A percentile compares a stretch with the other conserved stretches of the same genome.
Conservation (phyloP, 2,329 filamentous ascomycete genomes). For the Blumeria graminis region DNA sequence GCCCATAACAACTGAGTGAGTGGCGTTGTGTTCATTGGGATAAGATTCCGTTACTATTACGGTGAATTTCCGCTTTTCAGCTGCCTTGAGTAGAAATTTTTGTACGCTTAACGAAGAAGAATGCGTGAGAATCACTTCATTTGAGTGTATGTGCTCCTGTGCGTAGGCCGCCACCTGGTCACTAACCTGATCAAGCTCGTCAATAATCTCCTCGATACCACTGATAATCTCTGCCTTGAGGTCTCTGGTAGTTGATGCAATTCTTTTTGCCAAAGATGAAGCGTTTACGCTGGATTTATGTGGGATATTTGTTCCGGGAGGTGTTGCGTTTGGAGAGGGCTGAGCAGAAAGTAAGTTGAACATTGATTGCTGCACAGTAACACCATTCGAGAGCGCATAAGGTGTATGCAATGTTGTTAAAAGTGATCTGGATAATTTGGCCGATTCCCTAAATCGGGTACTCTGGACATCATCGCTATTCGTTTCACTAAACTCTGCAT, state of each 20-base stretch:
- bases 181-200: slow-evolving; percentile 80
- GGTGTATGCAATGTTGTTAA: slow-evolving; percentile 37
- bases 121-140: slow-evolving; percentile 78
- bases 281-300: slow-evolving; percentile 13
- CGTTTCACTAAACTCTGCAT: slow-evolving; percentile 6
- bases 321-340: slow-evolving; percentile 28
- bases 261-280: slow-evolving; percentile 11
- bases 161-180: slow-evolving; percentile 78
- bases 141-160: slow-evolving; percentile 77
- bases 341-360: slow-evolving; percentile 65
- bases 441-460: slow-evolving; percentile 3
- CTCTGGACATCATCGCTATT: slow-evolving; percentile 10
- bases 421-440: slow-evolving; percentile 27
- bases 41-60: slow-evolving; percentile 59
- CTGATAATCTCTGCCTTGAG: slow-evolving; percentile 78
- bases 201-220: slow-evolving; percentile 85
- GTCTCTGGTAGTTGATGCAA: slow-evolving; percentile 26
- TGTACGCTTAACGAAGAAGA: slow-evolving; percentile 71
- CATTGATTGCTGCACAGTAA: slow-evolving; percentile 41
- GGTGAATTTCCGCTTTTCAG: slow-evolving; percentile 75
- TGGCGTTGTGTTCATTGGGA: slow-evolving; percentile 41
- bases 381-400: slow-evolving; percentile 29
- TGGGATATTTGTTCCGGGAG: slow-evolving; percentile 26
- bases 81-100: slow-evolving; percentile 69
- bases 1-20: slow-evolving; percentile 37